phyloP scores from a whole-genome alignment of 495 filamentous ascomycete species.

The Aspergillus kassunensis region DNA sequence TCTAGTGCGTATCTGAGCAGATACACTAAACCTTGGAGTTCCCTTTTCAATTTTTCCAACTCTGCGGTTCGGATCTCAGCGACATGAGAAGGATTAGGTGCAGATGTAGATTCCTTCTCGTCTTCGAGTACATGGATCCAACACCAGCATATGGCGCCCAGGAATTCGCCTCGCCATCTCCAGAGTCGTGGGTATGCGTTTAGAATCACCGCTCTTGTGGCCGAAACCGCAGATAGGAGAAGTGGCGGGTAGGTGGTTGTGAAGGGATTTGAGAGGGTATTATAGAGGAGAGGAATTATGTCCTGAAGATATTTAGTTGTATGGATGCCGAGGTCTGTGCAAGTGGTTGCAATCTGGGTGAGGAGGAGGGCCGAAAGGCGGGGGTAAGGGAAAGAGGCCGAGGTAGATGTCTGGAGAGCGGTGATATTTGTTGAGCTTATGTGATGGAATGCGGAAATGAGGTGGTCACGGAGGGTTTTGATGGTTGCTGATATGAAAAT shows the following conservation, averaged over 20 bases:
- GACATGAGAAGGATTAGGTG: no score
- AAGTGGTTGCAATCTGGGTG: constrained; percentile 45
- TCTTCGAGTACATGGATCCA: constrained; percentile 61
- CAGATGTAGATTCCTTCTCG: constrained; percentile 14
- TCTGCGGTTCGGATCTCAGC: not conserved
- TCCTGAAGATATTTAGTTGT: constrained; percentile 72
- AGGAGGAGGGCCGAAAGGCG: constrained; percentile 54
- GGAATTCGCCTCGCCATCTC: constrained; percentile 61
- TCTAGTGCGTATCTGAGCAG: constrained; percentile 35
- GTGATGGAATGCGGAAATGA: constrained; percentile 46
- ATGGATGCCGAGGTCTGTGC: constrained; percentile 62
- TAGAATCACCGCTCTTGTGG: constrained; percentile 56
- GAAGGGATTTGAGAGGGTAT: constrained; percentile 67
- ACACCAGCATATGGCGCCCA: constrained; percentile 59
- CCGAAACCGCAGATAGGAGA: constrained; percentile 48
- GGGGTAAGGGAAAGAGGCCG: constrained; percentile 42
- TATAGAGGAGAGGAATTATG: constrained; percentile 63
- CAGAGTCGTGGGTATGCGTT: constrained; percentile 71
- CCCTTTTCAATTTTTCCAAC: constrained; percentile 35
- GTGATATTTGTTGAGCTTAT: constrained; percentile 39
- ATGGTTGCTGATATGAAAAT: constrained; percentile 17
- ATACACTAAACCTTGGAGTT: constrained; percentile 42
- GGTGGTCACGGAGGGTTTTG: constrained; percentile 37
- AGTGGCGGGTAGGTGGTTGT: constrained; percentile 52
- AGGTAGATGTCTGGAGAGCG: constrained; percentile 39